phyloP scores from a whole-genome alignment of 2,329 filamentous ascomycete species.

The Botrytis aclada region DNA sequence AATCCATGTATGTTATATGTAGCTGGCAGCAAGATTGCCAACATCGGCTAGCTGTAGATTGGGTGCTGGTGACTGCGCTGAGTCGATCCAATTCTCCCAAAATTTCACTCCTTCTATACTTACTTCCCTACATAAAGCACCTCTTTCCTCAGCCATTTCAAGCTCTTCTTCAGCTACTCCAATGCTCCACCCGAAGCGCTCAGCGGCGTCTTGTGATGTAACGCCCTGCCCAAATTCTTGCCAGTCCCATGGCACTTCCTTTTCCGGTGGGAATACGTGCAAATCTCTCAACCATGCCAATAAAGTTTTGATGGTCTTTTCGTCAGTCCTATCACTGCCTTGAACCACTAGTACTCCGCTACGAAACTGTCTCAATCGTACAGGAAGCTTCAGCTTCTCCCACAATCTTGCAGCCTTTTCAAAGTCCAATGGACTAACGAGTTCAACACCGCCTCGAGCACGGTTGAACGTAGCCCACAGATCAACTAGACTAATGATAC shows the following conservation, averaged over 20 bases:
- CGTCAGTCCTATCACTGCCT: slow-evolving; percentile 81
- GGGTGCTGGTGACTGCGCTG: slow-evolving; percentile 14
- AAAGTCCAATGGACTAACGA: slow-evolving; percentile 89
- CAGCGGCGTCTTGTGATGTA: slow-evolving; percentile 84
- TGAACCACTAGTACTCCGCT: slow-evolving; percentile 95
- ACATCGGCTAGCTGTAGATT: slow-evolving; percentile 17
- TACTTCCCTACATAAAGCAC: slow-evolving; percentile 84
- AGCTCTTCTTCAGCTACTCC: slow-evolving; percentile 94
- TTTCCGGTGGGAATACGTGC: slow-evolving; percentile 61
- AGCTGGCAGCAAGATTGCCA: slow-evolving; percentile 14
- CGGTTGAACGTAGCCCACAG: slow-evolving; percentile 95
- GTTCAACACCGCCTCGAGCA: slow-evolving; percentile 85
- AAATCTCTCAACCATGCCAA: slow-evolving; percentile 74
- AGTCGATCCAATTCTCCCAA: slow-evolving; percentile 70
- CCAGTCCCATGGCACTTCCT: slow-evolving; percentile 73
- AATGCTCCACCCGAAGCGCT: slow-evolving; percentile 93
- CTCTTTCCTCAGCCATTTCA: slow-evolving; percentile 93
- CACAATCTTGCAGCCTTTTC: slow-evolving; percentile 85
- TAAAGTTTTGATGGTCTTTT: slow-evolving; percentile 77
- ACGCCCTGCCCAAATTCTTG: slow-evolving; percentile 75
- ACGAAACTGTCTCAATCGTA: slow-evolving; percentile 84
- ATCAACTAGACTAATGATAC: slow-evolving; percentile 86
- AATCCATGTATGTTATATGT: slow-evolving; percentile 4
- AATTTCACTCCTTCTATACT: slow-evolving; percentile 87
- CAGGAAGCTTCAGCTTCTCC: slow-evolving; percentile 81